Evolutionary conservation across 2,329 filamentous ascomycete species (phyloP).

Genomic region (Penicillium sp.): DNA sequence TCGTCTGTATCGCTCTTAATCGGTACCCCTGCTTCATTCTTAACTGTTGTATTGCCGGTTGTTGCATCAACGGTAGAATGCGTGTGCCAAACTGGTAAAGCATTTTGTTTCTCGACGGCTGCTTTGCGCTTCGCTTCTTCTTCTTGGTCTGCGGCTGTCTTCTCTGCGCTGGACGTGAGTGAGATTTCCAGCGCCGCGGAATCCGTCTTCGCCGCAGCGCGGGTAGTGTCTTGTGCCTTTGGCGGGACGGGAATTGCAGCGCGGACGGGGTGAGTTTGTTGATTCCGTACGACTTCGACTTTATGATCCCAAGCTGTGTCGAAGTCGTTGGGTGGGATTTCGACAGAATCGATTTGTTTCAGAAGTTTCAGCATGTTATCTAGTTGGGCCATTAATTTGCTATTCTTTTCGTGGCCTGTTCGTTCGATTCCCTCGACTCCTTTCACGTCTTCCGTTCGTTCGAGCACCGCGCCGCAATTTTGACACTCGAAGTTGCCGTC

Average conservation of each 20-base stretch:
- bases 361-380: constrained; percentile 52
- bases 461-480: constrained; percentile 64
- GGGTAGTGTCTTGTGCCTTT: constrained; percentile 44
- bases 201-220: constrained; percentile 50
- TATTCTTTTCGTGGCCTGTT: constrained; percentile 56
- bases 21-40: constrained; percentile 36
- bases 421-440: constrained; percentile 48
- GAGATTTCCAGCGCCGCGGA: constrained; percentile 52
- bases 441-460: constrained; percentile 50
- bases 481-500: constrained; percentile 77
- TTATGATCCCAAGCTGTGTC: constrained; percentile 54
- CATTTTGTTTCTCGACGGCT: constrained; percentile 56
- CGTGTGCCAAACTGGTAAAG: constrained; percentile 58
- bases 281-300: constrained; percentile 50
- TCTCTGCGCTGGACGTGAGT: constrained; percentile 54
- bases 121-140: constrained; percentile 54
- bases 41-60: constrained; percentile 31
- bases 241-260: constrained; percentile 46
- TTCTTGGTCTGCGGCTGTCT: constrained; percentile 53
- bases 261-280: constrained; percentile 46
- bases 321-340: constrained; percentile 55
- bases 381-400: constrained; percentile 53
- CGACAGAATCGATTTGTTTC: constrained; percentile 53
- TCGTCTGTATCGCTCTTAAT: constrained; percentile 48
- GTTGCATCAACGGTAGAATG: constrained; percentile 51